Base-by-base conservation (phyloP, 163 green algal species). In the Coccomyxa subellipsoidea region DNA sequence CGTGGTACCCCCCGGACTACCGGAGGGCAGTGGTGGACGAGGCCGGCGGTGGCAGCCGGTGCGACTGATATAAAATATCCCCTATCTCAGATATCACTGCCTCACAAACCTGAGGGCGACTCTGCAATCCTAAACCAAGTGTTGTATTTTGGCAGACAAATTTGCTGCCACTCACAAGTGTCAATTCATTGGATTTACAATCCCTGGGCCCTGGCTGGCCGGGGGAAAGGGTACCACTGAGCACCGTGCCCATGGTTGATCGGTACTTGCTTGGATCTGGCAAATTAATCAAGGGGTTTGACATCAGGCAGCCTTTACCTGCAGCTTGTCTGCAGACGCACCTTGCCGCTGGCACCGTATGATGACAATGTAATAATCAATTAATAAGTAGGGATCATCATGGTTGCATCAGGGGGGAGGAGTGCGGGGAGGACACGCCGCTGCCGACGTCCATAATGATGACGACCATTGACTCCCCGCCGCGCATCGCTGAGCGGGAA, bases 1-100 rank as follows among this genome's bases (percentile, higher is more conserved):
- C 27, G 2, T 73, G 66, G 66, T 73, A 73, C 66, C 66, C 66
- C 66, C 66, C 66, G 66, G 66, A 73, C 66, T 73, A 73, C 27
- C 27, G 66, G 5, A 27, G 29, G 27, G 66, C 66, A 23, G 66
- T 73, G 27, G 66, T 73, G n/a, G 66, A 34, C 7, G 66, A n/a
- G n/a, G 66, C 21, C 47, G 23, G 47, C 47, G 47, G 47, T 59
- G 47, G 47, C 47, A n/a, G n/a, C n/a, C n/a, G n/a, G n/a, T n/a
- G n/a, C n/a, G n/a, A n/a, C n/a, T n/a, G n/a, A n/a, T n/a, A n/a
- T n/a, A n/a, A n/a, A n/a, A n/a, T n/a, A n/a, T n/a, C n/a, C n/a
- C n/a, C n/a, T n/a, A n/a, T n/a, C n/a, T n/a, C n/a, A n/a, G n/a
- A n/a, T n/a, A n/a, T n/a, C n/a, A n/a, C n/a, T n/a, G n/a, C n/a